Base-by-base conservation (phyloP, 768 basidiomycete genomes). In the Dendrothele bispora region DNA sequence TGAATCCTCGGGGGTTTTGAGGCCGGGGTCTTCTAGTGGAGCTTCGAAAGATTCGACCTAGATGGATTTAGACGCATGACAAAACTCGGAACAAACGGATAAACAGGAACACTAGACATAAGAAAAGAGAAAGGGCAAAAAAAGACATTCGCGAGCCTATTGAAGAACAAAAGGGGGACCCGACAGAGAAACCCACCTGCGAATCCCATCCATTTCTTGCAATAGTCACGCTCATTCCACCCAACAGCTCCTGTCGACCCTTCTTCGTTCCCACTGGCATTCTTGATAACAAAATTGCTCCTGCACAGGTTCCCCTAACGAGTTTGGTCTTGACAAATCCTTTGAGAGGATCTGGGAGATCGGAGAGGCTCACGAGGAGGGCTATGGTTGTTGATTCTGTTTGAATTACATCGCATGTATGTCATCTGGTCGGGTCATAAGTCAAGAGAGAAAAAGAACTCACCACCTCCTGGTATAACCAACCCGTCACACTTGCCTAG, bases 351-450 rank as follows among this genome's bases (percentile, higher is more conserved):
- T 86, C 82, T 15, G 93, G 62, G 29, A 98, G 77, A 1, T 90
- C 91, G 0, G 84, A 78, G 24, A 84, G 75, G 45, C 76, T 76
- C 24, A 83, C 89, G 15, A 86, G 74, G 39, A 90, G 75, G 2
- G 84, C 89, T 50, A 98, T 97, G 3, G 93, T 91, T 5, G 95
- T 98, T n/a, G n/a, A n/a, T n/a, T n/a, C n/a, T n/a, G n/a, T n/a
- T n/a, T n/a, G n/a, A n/a, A n/a, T n/a, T n/a, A 4, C 90, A 93
- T 69, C 7, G 32, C 30, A 15, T 53, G 32, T 39, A 37, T 26
- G 5, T 28, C 50, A 22, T 21, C 40, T 39, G 32, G 39, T 35
- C 22, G 38, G 48, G 26, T n/a, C 29, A 24, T 22, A 20, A 39
- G 15, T 15, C 22, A 34, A 24, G 30, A 46, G 22, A 26, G 12